phyloP scores from a whole-genome alignment of 345 rosid genomes.

The Garcia nutans region DNA sequence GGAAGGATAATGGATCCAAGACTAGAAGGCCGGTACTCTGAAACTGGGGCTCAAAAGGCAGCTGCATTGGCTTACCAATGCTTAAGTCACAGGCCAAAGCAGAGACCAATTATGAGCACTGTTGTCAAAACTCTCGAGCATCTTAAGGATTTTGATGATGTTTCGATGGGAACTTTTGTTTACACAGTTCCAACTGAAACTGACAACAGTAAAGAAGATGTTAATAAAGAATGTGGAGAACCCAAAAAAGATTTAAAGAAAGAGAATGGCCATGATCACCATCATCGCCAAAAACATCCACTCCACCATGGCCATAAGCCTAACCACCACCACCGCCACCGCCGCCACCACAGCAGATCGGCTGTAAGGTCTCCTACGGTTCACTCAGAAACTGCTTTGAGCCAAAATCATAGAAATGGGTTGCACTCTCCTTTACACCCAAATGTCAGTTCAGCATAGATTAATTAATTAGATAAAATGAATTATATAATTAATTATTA shows the following conservation, averaged over 20 bases:
- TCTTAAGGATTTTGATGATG: conserved; percentile 55
- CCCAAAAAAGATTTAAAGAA: conserved; percentile 34
- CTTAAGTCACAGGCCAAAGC: conserved; percentile 76
- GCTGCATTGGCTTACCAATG: conserved; percentile 79
- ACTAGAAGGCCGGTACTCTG: conserved; percentile 88
- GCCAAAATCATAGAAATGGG: conserved; percentile 30
- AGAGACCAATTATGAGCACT: conserved; percentile 59
- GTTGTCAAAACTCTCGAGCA: conserved; percentile 65
- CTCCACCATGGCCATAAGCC: conserved; percentile 27
- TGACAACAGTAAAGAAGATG: conserved; percentile 22
- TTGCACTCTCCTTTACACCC: conserved; percentile 43
- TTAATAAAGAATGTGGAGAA: conserved; percentile 30
- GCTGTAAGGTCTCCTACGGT: conserved; percentile 30
- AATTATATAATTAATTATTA: not conserved
- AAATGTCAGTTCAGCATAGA: conserved; percentile 13
- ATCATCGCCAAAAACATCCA: conserved; percentile 32
- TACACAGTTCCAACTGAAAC: conserved; percentile 54
- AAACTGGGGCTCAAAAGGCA: conserved; percentile 68
- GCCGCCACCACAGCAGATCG: conserved; percentile 20
- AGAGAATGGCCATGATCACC: conserved; percentile 36
- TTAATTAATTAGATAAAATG: not conserved
- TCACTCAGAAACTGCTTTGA: conserved; percentile 30
- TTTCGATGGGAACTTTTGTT: conserved; percentile 58
- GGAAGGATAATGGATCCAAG: conserved; percentile 78
- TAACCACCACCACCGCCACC: conserved; percentile 11